Conservation (phyloP, 768 basidiomycete species). For the Sporobolomyces phaffii region DNA sequence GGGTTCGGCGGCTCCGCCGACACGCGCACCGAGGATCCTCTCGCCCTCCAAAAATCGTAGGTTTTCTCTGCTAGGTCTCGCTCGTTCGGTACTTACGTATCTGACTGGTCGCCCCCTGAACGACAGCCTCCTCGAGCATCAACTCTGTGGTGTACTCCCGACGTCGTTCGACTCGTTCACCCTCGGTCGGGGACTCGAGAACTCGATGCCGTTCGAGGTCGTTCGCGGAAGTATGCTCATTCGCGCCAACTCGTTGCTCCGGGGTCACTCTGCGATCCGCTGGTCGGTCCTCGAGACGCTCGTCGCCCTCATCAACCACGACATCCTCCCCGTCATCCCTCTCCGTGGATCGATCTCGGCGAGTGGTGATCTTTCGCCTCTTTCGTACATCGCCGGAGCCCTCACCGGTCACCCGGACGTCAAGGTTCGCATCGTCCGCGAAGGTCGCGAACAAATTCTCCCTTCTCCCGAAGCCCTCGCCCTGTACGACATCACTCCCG, state of each 20-base stretch:
- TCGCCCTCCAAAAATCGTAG: constrained; percentile 62
- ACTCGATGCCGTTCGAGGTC: constrained; percentile 77
- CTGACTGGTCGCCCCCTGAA: too few species aligned
- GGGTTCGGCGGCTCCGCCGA: constrained; percentile 83
- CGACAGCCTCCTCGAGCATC: constrained; percentile 54
- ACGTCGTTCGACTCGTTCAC: constrained; percentile 5
- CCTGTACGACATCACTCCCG: constrained; percentile 57
- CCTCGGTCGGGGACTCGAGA: constrained; percentile 50
- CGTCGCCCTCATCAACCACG: constrained; percentile 62
- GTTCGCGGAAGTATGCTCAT: constrained; percentile 79
- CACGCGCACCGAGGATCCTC: constrained; percentile 68
- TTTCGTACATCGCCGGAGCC: constrained; percentile 76
- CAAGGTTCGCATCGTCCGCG: constrained; percentile 50
- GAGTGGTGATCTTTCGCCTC: constrained; percentile 53
- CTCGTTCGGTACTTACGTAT: neutral
- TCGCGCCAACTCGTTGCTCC: constrained; percentile 80
- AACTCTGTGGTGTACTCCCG: constrained; percentile 64
- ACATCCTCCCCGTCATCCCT: constrained; percentile 66
- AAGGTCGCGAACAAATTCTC: constrained; percentile 33
- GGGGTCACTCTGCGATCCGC: constrained; percentile 76
- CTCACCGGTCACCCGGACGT: constrained; percentile 74
- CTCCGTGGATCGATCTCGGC: constrained; percentile 77
- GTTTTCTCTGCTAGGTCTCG: neutral
- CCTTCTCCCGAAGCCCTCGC: constrained; percentile 44
- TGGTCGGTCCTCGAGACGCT: constrained; percentile 75